Base-by-base conservation (phyloP, 2,329 filamentous ascomycete genomes). In the Penicillium hordei region DNA sequence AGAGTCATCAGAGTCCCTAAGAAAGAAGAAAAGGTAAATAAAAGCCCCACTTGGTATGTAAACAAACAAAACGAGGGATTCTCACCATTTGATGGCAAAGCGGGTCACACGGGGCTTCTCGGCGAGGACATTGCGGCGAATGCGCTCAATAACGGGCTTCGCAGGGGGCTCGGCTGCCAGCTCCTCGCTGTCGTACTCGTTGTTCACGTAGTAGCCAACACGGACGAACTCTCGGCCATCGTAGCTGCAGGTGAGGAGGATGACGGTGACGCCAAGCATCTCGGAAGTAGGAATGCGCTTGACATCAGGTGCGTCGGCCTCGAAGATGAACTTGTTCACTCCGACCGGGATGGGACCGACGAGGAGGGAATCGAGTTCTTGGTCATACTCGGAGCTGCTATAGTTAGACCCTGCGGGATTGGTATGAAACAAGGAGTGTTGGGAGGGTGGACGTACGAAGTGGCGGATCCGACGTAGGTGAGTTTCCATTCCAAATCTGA, bases 191-290 rank as follows among this genome's bases (percentile, higher is more conserved):
- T 96, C 91, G 76, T 99, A 99, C 77, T 99, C 95, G 71, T 99
- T 99, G 83, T 97, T 99, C 70, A 99, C 94, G 68, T 99, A 99
- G 84, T 99, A 99, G 61, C 94, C 94, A 42, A 99, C 93, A 65
- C 94, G 92, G 39, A 99, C 92, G 70, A 99, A 99, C 76, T 99
- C 94, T 71, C 94, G 87, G 53, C 90, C 89, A 70, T 99, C 94
- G 79, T 99, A 99, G 75, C 91, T 90, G 79, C 94, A 97, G 57
- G 92, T 96, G 65, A 99, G 85, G 55, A 99, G 88, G 68, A 99
- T 92, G 70, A 99, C 94, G 4, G 94, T 99, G 50, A 99, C 95
- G 60, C 94, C 94, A 45, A 99, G 85, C 68, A 99, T 93, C 78
- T 99, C 95, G 67, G 91, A 92, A 67, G 93, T 89, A 56, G 94